phyloP scores from a whole-genome alignment of 345 rosid species.

The thale cress (Arabidopsis thaliana) region TAIR10.1 NC_003075.7:12794501-12795000 shows the following conservation, averaged over 20 bases:
- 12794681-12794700: slow-evolving; percentile 95
- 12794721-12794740: slow-evolving; percentile 86
- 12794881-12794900: slow-evolving; percentile 7
- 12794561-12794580: not conserved
- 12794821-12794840: slow-evolving; percentile 74
- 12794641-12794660: slow-evolving; percentile 80
- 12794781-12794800: slow-evolving; percentile 97
- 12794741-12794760: slow-evolving; percentile 87
- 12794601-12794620: not conserved
- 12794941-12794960: slow-evolving; percentile 99
- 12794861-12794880: not conserved
- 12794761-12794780: slow-evolving; percentile 91
- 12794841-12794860: slow-evolving; percentile 13
- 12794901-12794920: slow-evolving; percentile 1
- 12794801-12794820: slow-evolving; percentile 93
- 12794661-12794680: slow-evolving; percentile 98
- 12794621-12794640: not conserved
- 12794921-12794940: slow-evolving; percentile 50
- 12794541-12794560: slow-evolving; percentile 10
- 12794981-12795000: slow-evolving; percentile 69
- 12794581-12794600: slow-evolving; percentile 4
- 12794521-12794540: slow-evolving; percentile 95
- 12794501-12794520: slow-evolving; percentile 97
- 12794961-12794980: slow-evolving; percentile 99
- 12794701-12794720: slow-evolving; percentile 92